Conservation (phyloP, 2,329 filamentous ascomycete genomes). For the Coniochaeta hoffmannii region DNA sequence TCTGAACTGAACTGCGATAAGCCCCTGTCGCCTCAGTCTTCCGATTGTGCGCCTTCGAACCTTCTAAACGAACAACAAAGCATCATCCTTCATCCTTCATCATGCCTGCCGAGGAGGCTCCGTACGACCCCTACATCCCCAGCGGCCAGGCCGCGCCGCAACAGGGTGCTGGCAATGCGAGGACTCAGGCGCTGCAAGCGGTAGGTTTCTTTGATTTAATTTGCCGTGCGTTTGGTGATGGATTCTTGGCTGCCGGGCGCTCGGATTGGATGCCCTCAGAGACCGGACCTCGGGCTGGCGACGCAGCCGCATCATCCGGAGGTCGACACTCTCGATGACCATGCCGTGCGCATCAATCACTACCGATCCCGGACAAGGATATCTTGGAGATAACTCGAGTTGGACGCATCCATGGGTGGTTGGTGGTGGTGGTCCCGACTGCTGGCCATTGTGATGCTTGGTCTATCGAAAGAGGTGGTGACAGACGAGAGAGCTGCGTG, state of each 20-base stretch:
- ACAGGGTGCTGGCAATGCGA: slow-evolving; percentile 37
- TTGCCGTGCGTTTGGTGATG: slow-evolving; percentile 7
- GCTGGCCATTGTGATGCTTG: not conserved
- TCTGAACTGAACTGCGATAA: not conserved
- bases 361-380: not conserved
- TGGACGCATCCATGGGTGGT: not conserved
- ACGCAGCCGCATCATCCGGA: not conserved
- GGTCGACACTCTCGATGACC: not conserved
- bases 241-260: not conserved
- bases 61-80: not conserved
- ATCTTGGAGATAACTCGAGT: not conserved
- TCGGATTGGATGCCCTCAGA: not conserved
- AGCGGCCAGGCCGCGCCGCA: slow-evolving; percentile 46
- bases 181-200: slow-evolving; percentile 67
- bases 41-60: not conserved
- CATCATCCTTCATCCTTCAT: slow-evolving; percentile 27
- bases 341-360: not conserved
- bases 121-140: slow-evolving; percentile 88
- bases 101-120: slow-evolving; percentile 49
- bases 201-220: slow-evolving; percentile 53
- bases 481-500: not conserved
- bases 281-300: too few relatives aligned
- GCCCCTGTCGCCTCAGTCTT: not conserved
- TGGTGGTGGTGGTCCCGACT: not conserved
- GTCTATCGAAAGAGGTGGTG: not conserved